These are phyloP conservation scores for Reticulascus tulasneorum DNA, from an alignment of 2,329 filamentous ascomycete genomes.

Conservation along the genomic window DNA sequence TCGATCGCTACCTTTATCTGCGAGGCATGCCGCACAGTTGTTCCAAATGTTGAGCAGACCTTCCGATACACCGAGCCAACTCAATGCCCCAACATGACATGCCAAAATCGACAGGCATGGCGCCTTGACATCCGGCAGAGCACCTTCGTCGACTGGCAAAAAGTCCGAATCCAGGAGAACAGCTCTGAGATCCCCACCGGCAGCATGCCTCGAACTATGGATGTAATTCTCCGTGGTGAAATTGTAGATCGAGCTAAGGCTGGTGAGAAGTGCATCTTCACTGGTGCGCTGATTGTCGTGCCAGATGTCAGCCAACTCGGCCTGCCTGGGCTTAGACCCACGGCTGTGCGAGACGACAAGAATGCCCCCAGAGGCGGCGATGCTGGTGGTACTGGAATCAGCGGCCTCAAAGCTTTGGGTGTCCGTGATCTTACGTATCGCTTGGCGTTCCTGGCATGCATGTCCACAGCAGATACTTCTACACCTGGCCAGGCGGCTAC, in stretches of 20 bases:
- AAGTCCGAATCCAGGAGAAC: slow-evolving; percentile 96
- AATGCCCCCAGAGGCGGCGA: slow-evolving; percentile 71
- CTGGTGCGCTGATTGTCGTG: slow-evolving; percentile 90
- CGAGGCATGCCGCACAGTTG: slow-evolving; percentile 77
- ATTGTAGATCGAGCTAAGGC: slow-evolving; percentile 97
- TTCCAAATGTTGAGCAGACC: slow-evolving; percentile 92
- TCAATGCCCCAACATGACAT: slow-evolving; percentile 85
- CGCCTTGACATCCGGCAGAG: slow-evolving; percentile 94
- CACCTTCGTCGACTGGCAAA: slow-evolving; percentile 99
- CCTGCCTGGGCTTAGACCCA: slow-evolving; percentile 78
- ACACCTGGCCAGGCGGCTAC: slow-evolving; percentile 72
- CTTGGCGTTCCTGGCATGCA: slow-evolving; percentile 93
- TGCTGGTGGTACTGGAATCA: slow-evolving; percentile 78
- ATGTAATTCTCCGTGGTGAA: slow-evolving; percentile 91
- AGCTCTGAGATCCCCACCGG: slow-evolving; percentile 97
- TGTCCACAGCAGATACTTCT: slow-evolving; percentile 86
- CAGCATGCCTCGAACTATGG: slow-evolving; percentile 97
- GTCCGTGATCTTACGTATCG: slow-evolving; percentile 94
- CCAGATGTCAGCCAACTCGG: slow-evolving; percentile 94
- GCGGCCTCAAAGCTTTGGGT: slow-evolving; percentile 85
- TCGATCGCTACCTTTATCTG: slow-evolving; percentile 91
- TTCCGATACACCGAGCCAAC: slow-evolving; percentile 97
- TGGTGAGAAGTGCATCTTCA: slow-evolving; percentile 97
- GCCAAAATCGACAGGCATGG: slow-evolving; percentile 90
- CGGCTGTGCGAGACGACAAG: slow-evolving; percentile 78